These are phyloP conservation scores for Penicillium sumatraense DNA, from an alignment of 2,329 filamentous ascomycete genomes.

Conservation along the genomic window DNA sequence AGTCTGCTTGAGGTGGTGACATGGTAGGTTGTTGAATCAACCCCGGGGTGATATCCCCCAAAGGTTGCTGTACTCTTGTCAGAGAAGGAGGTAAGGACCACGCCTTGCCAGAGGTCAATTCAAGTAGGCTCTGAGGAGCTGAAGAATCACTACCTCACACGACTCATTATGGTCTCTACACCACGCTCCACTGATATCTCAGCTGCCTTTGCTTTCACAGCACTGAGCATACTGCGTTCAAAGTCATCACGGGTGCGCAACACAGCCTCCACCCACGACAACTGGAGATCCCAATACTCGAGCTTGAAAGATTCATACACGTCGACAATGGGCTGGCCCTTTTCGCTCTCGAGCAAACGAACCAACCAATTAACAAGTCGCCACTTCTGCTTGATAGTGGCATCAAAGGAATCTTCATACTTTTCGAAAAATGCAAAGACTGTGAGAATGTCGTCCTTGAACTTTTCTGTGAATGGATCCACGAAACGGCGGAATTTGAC, in stretches of 20 bases:
- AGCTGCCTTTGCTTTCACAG: slow-evolving; percentile 85
- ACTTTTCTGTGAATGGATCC: slow-evolving; percentile 89
- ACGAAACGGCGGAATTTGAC: slow-evolving; percentile 78
- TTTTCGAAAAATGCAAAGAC: slow-evolving; percentile 87
- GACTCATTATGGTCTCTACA: slow-evolving; percentile 91
- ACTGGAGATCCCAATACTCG: slow-evolving; percentile 90
- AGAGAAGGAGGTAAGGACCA: neutral
- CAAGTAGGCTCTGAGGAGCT: neutral
- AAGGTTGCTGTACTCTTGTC: neutral
- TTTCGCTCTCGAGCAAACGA: slow-evolving; percentile 73
- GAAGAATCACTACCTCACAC: slow-evolving; percentile 68
- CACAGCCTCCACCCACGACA: slow-evolving; percentile 94
- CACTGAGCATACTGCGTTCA: slow-evolving; percentile 84
- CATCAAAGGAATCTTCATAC: slow-evolving; percentile 71
- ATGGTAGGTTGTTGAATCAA: neutral
- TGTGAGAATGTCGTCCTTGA: slow-evolving; percentile 88
- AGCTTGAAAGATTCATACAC: slow-evolving; percentile 84
- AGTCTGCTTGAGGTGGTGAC: slow-evolving; percentile 25
- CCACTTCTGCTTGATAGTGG: slow-evolving; percentile 87
- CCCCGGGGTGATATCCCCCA: neutral
- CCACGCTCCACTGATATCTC: slow-evolving; percentile 81
- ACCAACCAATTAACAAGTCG: slow-evolving; percentile 85
- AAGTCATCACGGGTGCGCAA: slow-evolving; percentile 88
- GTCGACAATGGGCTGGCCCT: slow-evolving; percentile 72
- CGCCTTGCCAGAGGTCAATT: neutral